Percentiles rank a stretch among this genome's conserved stretches.
Conservation (phyloP, 108 stramenopile species). For the Licmophora abbreviata region DNA sequence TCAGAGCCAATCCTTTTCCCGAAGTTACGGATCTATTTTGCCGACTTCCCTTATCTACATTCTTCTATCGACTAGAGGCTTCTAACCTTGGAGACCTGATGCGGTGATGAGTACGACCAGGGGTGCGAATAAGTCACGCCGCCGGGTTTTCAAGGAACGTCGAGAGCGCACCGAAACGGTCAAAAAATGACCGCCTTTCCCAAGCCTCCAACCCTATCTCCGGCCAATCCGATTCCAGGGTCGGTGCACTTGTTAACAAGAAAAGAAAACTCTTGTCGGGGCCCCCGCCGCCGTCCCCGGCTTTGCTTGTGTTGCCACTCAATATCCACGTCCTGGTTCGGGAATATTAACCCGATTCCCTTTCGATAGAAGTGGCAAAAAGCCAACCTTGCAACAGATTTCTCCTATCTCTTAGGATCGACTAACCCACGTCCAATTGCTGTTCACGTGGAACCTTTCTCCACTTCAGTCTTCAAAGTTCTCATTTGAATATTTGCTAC, state of each 20-base stretch:
- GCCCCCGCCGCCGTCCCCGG: conserved; percentile 82
- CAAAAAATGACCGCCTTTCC: conserved; percentile 84
- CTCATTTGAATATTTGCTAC: conserved; percentile 97
- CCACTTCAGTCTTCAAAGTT: conserved; percentile 89
- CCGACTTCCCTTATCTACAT: conserved; percentile 90
- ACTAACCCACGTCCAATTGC: conserved; percentile 89
- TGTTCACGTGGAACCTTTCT: conserved; percentile 88
- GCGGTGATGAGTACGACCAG: conserved; percentile 93
- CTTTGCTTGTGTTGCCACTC: conserved; percentile 88
- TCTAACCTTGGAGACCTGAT: conserved; percentile 96
- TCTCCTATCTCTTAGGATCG: conserved; percentile 90
- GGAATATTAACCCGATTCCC: conserved; percentile 94
- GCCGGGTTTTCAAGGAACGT: conserved; percentile 87
- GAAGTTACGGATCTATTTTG: conserved; percentile 86
- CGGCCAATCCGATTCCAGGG: conserved; percentile 89
- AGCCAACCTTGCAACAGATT: conserved; percentile 76
- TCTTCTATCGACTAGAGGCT: conserved; percentile 96
- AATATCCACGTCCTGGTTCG: conserved; percentile 89
- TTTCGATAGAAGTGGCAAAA: conserved; percentile 81
- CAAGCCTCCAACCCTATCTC: conserved; percentile 79
- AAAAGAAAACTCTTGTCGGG: conserved; percentile 92
- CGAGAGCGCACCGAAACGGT: conserved; percentile 77
- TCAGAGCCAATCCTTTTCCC: conserved; percentile 87
- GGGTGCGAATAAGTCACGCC: conserved; percentile 82
- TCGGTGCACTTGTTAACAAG: conserved; percentile 79